Percentiles rank a stretch among this genome's conserved stretches.
These are phyloP conservation scores for Pichia sp. DNA, from an alignment of 1,139 yeast genomes.

Conservation along the genomic window DNA sequence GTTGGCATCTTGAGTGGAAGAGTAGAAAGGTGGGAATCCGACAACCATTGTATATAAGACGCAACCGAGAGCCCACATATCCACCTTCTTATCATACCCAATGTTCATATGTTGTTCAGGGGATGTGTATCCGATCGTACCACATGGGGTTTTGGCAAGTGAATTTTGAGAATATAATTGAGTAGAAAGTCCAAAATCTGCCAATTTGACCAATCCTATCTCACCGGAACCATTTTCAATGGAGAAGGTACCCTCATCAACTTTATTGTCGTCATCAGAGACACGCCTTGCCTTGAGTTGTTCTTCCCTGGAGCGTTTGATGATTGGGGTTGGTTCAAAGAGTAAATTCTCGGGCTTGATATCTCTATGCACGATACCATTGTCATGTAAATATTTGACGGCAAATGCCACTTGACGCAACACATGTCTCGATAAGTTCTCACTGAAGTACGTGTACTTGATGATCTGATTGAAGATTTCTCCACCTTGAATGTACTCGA, in stretches of 20 bases:
- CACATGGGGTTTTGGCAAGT: conserved; percentile 53
- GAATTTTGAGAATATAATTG: conserved; percentile 45
- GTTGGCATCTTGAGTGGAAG: conserved; percentile 42
- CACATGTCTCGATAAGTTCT: conserved; percentile 79
- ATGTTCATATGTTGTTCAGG: conserved; percentile 56
- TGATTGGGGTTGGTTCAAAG: conserved; percentile 64
- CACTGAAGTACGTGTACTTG: conserved; percentile 83
- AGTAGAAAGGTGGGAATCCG: conserved; percentile 59
- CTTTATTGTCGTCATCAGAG: conserved; percentile 69
- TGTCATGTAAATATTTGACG: conserved; percentile 71
- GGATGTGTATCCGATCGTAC: conserved; percentile 58
- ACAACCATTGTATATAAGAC: conserved; percentile 53
- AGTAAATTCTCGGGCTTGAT: conserved; percentile 91
- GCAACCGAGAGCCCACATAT: conserved; percentile 61
- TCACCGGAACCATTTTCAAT: conserved; percentile 86
- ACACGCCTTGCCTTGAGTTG: conserved; percentile 43
- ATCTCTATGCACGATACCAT: conserved; percentile 90
- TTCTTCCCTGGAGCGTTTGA: conserved; percentile 35
- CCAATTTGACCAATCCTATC: conserved; percentile 76
- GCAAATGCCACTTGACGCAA: conserved; percentile 81
- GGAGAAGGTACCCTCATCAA: conserved; percentile 80
- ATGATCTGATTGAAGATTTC: conserved; percentile 59
- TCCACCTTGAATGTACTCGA: conserved; percentile 49
- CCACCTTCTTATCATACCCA: conserved; percentile 53
- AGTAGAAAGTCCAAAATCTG: conserved; percentile 61